Percentiles rank a stretch among this genome's conserved stretches.
phyloP scores from a whole-genome alignment of 176 grass and related monocot genomes.

The Tuctoria greenei region DNA sequence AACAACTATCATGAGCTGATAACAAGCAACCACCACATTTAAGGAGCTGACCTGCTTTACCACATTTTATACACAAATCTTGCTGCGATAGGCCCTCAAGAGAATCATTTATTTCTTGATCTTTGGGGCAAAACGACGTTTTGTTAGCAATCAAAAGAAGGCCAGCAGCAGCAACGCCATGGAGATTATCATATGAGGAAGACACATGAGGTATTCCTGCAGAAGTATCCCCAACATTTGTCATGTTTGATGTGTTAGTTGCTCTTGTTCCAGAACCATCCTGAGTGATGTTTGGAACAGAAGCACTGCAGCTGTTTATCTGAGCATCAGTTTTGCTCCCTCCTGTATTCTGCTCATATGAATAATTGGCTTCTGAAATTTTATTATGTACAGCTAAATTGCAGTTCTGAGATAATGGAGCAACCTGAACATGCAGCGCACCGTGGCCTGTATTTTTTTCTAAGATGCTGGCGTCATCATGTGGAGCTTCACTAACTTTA shows the following conservation, averaged over 20 bases:
- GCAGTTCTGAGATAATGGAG: constrained; percentile 12
- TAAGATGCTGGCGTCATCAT: constrained; percentile 27
- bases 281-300: constrained; percentile 1
- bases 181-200: constrained; percentile 26
- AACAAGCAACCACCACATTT: constrained; percentile 40
- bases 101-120: constrained; percentile 24
- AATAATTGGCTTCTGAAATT: constrained; percentile 24
- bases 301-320: neutral
- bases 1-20: constrained; percentile 36
- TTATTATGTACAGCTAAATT: constrained; percentile 24
- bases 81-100: constrained; percentile 24
- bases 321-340: constrained; percentile 12
- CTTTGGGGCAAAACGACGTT: neutral
- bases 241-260: constrained; percentile 9
- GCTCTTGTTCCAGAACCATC: neutral
- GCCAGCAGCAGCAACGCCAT: constrained; percentile 28
- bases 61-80: constrained; percentile 51
- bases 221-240: neutral
- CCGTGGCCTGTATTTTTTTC: constrained; percentile 16
- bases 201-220: constrained; percentile 27
- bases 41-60: constrained; percentile 45
- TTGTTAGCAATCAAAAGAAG: constrained; percentile 17
- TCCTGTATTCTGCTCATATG: constrained; percentile 21
- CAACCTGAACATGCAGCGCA: neutral
- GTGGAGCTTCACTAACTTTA: constrained; percentile 25